Conservation (phyloP, 164 flowering plant species). For the Nymphaea thermarum region DNA sequence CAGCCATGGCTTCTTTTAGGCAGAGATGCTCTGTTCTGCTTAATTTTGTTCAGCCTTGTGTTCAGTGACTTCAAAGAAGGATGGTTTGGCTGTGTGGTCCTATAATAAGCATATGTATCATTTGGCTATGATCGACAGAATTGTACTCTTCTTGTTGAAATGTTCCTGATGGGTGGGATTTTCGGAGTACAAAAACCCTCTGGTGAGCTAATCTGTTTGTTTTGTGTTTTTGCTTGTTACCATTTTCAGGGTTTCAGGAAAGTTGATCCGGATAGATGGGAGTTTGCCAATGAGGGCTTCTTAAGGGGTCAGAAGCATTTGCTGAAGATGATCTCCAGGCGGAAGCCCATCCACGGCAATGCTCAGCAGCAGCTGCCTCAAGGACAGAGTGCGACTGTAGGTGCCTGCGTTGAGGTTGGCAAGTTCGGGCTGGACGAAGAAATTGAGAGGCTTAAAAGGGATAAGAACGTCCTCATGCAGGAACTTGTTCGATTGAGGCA, state of each 20-base stretch:
- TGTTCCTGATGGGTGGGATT: background rate
- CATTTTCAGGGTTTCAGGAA: conserved; percentile 56
- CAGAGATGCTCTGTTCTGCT: too few species aligned
- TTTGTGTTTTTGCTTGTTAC: background rate
- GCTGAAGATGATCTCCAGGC: conserved; percentile 26
- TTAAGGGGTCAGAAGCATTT: conserved; percentile 32
- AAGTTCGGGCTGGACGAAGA: conserved; percentile 53
- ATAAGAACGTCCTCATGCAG: conserved; percentile 67
- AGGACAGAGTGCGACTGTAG: conserved; percentile 21
- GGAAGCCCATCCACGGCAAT: conserved; percentile 23
- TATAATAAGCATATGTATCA: too few species aligned
- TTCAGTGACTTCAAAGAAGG: too few species aligned
- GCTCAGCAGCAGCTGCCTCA: conserved; percentile 20
- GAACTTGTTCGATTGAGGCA: conserved; percentile 64
- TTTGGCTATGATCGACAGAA: too few species aligned
- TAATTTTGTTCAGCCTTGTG: too few species aligned
- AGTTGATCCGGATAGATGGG: conserved; percentile 48
- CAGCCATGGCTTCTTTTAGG: too few species aligned
- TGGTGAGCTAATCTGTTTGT: background rate
- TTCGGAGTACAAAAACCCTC: background rate
- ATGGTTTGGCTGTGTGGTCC: too few species aligned
- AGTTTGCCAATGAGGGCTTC: conserved; percentile 38
- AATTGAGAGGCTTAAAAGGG: conserved; percentile 52
- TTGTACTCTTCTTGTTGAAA: too few species aligned
- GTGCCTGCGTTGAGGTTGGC: conserved; percentile 58